Conservation (phyloP, 2,329 filamentous ascomycete species). For the Cordyceps cicadae region DNA sequence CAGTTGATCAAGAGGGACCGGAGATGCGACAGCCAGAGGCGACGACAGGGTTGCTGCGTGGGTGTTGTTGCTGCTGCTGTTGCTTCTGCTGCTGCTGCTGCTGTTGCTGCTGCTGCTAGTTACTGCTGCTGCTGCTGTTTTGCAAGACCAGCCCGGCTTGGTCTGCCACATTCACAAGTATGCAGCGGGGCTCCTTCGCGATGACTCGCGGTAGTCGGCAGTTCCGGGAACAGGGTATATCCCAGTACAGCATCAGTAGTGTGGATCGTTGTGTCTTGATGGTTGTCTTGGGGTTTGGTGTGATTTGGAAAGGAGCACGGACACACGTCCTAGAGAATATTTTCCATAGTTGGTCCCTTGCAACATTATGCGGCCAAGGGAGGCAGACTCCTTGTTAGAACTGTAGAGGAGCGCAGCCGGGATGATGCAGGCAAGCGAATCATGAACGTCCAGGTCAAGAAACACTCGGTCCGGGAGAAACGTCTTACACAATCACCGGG, state of each 20-base stretch:
- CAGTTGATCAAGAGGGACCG: conserved; percentile 2
- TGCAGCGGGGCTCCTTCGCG: conserved; percentile 5
- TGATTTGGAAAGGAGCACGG: conserved; percentile 9
- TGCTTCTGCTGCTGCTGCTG: too few relatives aligned
- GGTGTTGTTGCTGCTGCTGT: too few relatives aligned
- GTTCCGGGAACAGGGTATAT: conserved; percentile 12
- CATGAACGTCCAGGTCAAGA: conserved; percentile 4
- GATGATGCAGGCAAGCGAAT: conserved; percentile 9
- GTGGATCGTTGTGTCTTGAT: conserved; percentile 9
- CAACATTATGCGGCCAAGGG: conserved; percentile 5
- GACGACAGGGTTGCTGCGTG: background rate
- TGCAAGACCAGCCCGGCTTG: background rate
- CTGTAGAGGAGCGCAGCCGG: background rate
- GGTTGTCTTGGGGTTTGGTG: background rate
- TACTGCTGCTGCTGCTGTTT: background rate
- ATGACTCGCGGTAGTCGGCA: conserved; percentile 14
- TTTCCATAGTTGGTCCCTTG: background rate
- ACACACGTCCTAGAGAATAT: background rate
- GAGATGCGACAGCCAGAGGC: background rate
- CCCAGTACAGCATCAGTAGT: conserved; percentile 9
- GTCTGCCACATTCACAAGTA: conserved; percentile 9
- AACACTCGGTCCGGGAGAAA: background rate
- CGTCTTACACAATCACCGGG: background rate
- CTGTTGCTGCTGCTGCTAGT: too few relatives aligned
- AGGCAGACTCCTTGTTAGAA: background rate